Base-by-base conservation (phyloP, 805 yeast species). In the Maudiozyma bulderi region DNA sequence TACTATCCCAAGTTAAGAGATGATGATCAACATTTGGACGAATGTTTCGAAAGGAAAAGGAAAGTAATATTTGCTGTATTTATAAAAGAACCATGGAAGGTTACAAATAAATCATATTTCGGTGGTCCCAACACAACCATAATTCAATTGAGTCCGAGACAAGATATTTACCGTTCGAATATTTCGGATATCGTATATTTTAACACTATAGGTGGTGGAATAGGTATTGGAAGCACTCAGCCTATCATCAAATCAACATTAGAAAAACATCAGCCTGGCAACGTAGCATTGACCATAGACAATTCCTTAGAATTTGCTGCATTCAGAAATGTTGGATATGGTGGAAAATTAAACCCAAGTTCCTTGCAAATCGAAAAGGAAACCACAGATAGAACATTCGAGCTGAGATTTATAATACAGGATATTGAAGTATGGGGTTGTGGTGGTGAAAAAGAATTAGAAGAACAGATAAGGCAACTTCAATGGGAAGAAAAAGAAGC, bases 401-500 rank as follows among this genome's bases (percentile, higher is more conserved):
- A 91, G 61, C 81, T 83, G 51, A 69, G 87, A 45, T 80, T 91
- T 57, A 61, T 74, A 48, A 77, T 91, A 7, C 78, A 81, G 5
- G 90, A 84, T 54, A 68, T 90, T 29, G 96, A 90, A 61, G 95
- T 89, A 0, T 86, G 93, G 90, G 98, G 98, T 0, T 77, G 88
- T 50, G 98, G 97, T 1, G 80, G 86, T 7, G 80, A 77, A 8
- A 78, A 81, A 51, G 95, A 87, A 55, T 68, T 89, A 44, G 82
- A 76, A 32, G 90, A 84, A 52, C 96, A 90, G 66, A 71, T 75
- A 43, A 78, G 77, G 57, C 76, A 77, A 51, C 85, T 95, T 93
- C 89, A 83, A 57, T 89, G 96, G 96, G 97, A 91, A 61, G 84
- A 83, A 59, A 72, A 80, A 45, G 96, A 88, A 61, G 95, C 95